Base-by-base conservation (phyloP, 2,329 filamentous ascomycete species). In the Hypoxylon rubiginosum region DNA sequence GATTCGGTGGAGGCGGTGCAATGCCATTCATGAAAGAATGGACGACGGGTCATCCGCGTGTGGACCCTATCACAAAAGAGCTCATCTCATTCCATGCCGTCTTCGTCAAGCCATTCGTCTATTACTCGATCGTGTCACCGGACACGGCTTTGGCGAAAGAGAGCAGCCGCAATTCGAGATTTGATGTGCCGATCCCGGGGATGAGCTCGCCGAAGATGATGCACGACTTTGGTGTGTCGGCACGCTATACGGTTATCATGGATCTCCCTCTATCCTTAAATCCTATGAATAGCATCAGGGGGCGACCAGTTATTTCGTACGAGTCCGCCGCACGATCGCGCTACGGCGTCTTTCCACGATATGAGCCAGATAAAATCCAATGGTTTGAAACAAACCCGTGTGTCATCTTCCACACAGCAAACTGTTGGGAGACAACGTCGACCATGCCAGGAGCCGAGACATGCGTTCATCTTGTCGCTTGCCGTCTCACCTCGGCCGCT, bases 181-280 rank as follows among this genome's bases (percentile, higher is more conserved):
- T 91, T 60, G 87, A 88, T 67, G 78, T 82, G 6, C 80, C 88
- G 0, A 82, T 92, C 0, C 85, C 88, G 0, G 89, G 90, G 0
- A 82, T 92, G 26, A 80, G 81, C 3, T 86, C 86, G 1, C 86
- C 89, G 1, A 91, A 90, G 74, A 90, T 92, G 85, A 92, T 92
- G 89, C 91, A 92, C 73, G 90, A 92, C 74, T 92, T 92, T 76
- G 90, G 90, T 13, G 90, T 90, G 1, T 91, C 90, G 1, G 82
- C 79, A 4, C 76, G 74, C 4, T 84, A 91, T 71, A 91, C 90
- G 0, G 79, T 92, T 39, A 91, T 92, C 59, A 84, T 92, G 78
- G 90, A 93, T 71, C 80, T 92, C 9, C 91, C 91, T 0, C 80
- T 92, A 0, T 87, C 86, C 0, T 79, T 92, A 1, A 86, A 91